A percentile compares a stretch with the other conserved stretches of the same genome.
Conservation (phyloP, 176 grass and related monocot species). For the Phoenix dactylifera region DNA sequence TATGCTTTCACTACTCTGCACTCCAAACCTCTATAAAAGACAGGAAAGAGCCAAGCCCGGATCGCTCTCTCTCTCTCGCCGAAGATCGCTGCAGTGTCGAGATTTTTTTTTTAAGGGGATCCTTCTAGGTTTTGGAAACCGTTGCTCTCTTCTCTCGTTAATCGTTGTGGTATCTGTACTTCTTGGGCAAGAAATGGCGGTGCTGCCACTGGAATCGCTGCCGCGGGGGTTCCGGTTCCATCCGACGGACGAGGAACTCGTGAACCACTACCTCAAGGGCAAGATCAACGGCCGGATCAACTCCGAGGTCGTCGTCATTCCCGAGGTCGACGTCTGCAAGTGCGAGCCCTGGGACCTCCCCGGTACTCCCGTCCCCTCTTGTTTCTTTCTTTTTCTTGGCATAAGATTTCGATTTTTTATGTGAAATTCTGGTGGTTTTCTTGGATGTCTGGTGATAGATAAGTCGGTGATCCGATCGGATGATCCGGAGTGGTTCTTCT, state of each 20-base stretch:
- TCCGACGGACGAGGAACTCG: constrained; percentile 41
- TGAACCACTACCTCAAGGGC: constrained; percentile 36
- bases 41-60: too few relatives aligned
- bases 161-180: too few relatives aligned
- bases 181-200: constrained; percentile 6
- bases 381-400: neutral
- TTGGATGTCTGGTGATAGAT: constrained; percentile 1
- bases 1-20: too few relatives aligned
- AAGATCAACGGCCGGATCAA: constrained; percentile 28
- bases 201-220: constrained; percentile 3
- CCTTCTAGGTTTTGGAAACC: too few relatives aligned
- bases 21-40: too few relatives aligned
- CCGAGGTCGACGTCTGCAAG: constrained; percentile 37
- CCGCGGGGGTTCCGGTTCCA: constrained; percentile 39
- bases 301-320: constrained; percentile 26
- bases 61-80: too few relatives aligned
- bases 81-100: too few relatives aligned
- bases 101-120: too few relatives aligned
- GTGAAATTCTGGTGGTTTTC: constrained; percentile 7
- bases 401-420: constrained; percentile 1
- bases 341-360: constrained; percentile 45
- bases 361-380: constrained; percentile 4
- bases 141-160: too few relatives aligned
- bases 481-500: constrained; percentile 71
- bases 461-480: constrained; percentile 44